Evolutionary conservation across 495 filamentous ascomycete species (phyloP), one percentile per base, ranked within the genome.

Genomic region (Penicillium mononematosum): DNA sequence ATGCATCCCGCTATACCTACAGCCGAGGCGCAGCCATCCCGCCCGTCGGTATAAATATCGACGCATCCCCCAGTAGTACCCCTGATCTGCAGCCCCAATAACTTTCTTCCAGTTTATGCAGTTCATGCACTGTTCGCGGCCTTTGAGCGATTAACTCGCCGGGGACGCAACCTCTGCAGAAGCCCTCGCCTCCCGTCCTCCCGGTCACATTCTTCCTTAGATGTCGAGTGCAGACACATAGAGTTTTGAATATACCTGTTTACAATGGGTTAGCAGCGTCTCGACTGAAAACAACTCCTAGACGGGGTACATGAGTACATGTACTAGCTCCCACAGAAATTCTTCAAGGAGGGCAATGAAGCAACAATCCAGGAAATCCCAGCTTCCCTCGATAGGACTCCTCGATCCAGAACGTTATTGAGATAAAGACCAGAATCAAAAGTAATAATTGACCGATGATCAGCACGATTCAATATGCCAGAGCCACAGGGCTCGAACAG

Each of bases 1-100:
- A 67, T 69, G 59, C 61, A 67, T 65, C 64, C 56, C 50, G 51
- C 48, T 44, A 34, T 56, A 55, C 57, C 17, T 56, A 49, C 45
- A 31, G 36, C 59, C 50, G 60, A 48, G 51, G 43, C 42, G 34
- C 46, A 50, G 54, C 41, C 45, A 42, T 48, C 54, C 53, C 36
- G 36, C 29, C 16, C 29, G 45, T 20, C 27, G 27, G 43, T 61
- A 57, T 64, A 69, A 64, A 58, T 60, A 68, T 64, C 49, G 53
- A n/a, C 20, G 57, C 55, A 42, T 42, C 19, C 39, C 44, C 46
- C 54, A 51, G 42, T 51, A 24, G 22, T 24, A 43, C 63, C 58
- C 66, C 62, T 68, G 65, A 68, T 68, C 63, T 55, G 41, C 65
- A 55, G 27, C 9, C 27, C 16, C 46, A 42, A 58, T 55, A 16